A percentile compares a stretch with the other conserved stretches of the same genome.
Conservation (phyloP, 176 grass and related monocot species). For the Alloteropsis semialata region DNA sequence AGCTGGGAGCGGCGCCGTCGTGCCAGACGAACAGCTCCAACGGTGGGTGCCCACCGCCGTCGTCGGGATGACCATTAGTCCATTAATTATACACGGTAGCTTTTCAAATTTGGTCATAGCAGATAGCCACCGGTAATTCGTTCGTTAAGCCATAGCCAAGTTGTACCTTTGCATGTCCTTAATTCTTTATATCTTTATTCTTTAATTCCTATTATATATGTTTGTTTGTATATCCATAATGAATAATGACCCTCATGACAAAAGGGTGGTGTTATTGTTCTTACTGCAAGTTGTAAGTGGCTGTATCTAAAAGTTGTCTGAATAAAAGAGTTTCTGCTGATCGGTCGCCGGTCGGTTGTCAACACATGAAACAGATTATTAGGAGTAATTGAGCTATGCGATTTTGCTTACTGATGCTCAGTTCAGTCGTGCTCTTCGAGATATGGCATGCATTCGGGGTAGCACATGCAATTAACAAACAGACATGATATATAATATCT, state of each 20-base stretch:
- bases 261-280: neutral
- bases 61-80: neutral
- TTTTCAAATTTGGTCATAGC: neutral
- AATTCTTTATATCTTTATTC: neutral
- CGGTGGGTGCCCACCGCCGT: conserved; percentile 24
- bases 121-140: too few relatives aligned
- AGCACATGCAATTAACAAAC: neutral
- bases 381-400: neutral
- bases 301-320: neutral
- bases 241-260: neutral
- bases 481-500: neutral
- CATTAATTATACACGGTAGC: too few relatives aligned
- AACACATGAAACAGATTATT: neutral
- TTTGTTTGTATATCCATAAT: neutral
- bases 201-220: neutral
- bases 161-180: neutral
- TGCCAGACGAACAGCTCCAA: conserved; percentile 35
- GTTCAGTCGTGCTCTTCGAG: neutral
- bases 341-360: neutral
- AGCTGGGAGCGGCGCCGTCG: conserved; percentile 25
- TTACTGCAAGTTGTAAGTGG: neutral
- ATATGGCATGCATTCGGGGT: too few relatives aligned
- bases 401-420: neutral
- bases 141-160: neutral
- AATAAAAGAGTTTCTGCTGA: neutral